Percentiles rank a stretch among this genome's conserved stretches.
phyloP scores from a whole-genome alignment of 495 filamentous ascomycete species.

The Tuber magnatum region DNA sequence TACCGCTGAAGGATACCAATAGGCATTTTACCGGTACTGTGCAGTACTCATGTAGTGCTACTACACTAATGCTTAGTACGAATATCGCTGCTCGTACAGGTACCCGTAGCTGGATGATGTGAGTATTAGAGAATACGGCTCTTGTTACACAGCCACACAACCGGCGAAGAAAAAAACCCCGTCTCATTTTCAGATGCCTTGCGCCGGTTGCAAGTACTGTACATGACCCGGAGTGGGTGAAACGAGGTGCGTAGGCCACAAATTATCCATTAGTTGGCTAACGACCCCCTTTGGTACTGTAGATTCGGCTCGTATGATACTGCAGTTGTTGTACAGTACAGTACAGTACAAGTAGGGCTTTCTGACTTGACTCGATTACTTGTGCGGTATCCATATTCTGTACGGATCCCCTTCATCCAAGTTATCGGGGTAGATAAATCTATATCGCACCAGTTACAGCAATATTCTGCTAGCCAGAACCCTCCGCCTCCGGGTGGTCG shows the following conservation, averaged over 20 bases:
- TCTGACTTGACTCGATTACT: background rate
- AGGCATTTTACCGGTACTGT: background rate
- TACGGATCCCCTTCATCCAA: background rate
- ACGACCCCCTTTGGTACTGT: background rate
- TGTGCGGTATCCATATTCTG: background rate
- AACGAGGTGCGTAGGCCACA: background rate
- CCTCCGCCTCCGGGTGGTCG: background rate
- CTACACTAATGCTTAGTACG: background rate
- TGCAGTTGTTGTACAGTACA: no score
- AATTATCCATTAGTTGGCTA: background rate
- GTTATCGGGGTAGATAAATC: background rate
- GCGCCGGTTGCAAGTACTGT: background rate
- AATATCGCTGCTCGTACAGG: background rate
- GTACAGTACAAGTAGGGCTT: background rate
- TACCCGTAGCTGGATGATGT: background rate
- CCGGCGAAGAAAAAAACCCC: background rate
- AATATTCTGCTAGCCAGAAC: background rate
- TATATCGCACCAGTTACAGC: background rate
- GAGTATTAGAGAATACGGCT: background rate
- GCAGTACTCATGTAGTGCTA: background rate
- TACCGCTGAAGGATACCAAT: background rate
- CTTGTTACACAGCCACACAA: background rate
- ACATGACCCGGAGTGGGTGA: background rate
- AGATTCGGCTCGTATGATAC: background rate
- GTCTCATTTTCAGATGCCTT: background rate